Base-by-base conservation (phyloP, 805 yeast species). In the Teunomyces funiuensis region DNA sequence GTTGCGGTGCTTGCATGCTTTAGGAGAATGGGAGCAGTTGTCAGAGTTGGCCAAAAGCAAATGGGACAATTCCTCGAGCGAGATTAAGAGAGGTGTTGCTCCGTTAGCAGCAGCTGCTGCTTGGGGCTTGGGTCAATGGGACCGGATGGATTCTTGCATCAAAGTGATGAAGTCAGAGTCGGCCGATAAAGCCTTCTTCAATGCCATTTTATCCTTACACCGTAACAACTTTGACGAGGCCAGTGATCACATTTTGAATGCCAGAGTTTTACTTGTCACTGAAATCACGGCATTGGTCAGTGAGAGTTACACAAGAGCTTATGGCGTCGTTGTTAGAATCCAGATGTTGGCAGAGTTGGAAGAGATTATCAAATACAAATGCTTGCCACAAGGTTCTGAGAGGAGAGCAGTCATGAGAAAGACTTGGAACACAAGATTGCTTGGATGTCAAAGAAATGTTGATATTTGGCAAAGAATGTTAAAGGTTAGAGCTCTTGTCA, bases 81-180 rank as follows among this genome's bases (percentile, higher is more conserved):
- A 88, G 13, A 79, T 81, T 28, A 78, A 83, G 51, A 73, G 96
- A 42, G 79, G 83, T 5, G 89, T 93, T 52, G 99, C 99, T 1
- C 98, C 99, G 0, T 68, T 95, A 40, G 99, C 98, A 0, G 99
- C 99, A 0, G 97, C 98, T 2, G 97, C 99, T 1, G 88, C 98
- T 1, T 93, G 99, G 99, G 97, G 98, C 11, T 70, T 95, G 30
- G 91, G 91, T 2, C 93, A 88, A 57, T 95, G 99, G 99, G 97
- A 89, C 50, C 75, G 87, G 53, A 90, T 95, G 89, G 97, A 88
- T 54, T 79, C 85, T 6, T 93, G 89, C 53, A 90, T 91, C 42
- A 71, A 80, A 49, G 96, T 86, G 1, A 89, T 93, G 95, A 88
- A 88, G 51, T 71, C 80, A 2, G 96, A 88, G 46, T 86, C 97